Conservation (phyloP, 345 rosid genomes). For the Sonneratia caseolaris region DNA sequence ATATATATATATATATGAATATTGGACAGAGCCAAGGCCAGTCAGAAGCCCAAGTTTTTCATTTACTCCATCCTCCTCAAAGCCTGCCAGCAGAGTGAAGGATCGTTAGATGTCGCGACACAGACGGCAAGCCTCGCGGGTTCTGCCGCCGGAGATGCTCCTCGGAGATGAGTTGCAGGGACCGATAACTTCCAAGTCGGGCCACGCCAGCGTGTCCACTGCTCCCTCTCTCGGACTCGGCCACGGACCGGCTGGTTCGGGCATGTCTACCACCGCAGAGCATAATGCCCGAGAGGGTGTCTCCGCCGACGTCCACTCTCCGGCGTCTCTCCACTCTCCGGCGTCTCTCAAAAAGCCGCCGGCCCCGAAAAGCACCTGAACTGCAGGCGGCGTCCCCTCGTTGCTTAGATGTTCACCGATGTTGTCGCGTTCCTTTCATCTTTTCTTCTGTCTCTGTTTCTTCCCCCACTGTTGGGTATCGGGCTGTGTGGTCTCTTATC, state of each 20-base stretch:
- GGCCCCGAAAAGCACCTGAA: neutral
- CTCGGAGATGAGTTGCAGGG: slow-evolving; percentile 10
- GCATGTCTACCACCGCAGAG: neutral
- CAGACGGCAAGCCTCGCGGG: slow-evolving; percentile 28
- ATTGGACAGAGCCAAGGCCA: neutral
- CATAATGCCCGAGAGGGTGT: neutral
- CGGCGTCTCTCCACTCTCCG: slow-evolving; percentile 5
- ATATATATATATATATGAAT: too few species aligned
- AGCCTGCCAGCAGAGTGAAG: neutral
- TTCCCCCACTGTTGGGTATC: too few species aligned
- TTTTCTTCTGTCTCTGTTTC: neutral
- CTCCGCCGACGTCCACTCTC: neutral
- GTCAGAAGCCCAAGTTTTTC: neutral
- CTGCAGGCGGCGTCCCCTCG: neutral
- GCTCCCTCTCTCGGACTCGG: neutral
- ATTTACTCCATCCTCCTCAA: neutral
- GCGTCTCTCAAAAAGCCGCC: slow-evolving; percentile 12
- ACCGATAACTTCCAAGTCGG: neutral
- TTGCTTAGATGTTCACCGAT: neutral
- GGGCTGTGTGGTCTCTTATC: too few species aligned
- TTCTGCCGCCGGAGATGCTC: slow-evolving; percentile 27
- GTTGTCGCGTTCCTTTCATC: neutral
- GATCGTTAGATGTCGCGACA: slow-evolving; percentile 31
- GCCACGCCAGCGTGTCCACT: neutral
- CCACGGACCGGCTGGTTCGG: neutral